Evolutionary conservation across 148 eudicot genomes (phyloP), one percentile per base, ranked within the genome.

Genomic region (Bassia scoparia): DNA sequence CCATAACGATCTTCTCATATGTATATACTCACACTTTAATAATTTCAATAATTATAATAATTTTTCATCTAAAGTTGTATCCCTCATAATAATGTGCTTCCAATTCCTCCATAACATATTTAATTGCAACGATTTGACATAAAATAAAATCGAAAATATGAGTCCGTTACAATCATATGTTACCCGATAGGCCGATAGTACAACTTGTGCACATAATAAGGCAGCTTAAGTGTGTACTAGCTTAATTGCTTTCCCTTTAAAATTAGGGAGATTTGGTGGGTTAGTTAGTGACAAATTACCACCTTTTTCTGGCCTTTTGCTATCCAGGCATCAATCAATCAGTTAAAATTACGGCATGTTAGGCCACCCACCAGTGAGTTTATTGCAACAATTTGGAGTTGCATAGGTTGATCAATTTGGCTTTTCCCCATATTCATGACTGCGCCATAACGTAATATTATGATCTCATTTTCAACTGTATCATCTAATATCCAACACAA

Each of bases 291-390:
- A 74, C 63, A 65, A 66, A 65, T 59, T 59, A 68, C 35, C 48
- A 61, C 43, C 24, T 30, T 58, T 53, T 38, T 75, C 30, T 24
- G 33, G n/a, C 63, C 71, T 29, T 35, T 56, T 54, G 35, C 61
- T 20, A 44, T 71, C 71, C 67, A 65, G 33, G 29, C 67, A 72
- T 64, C 63, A 66, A 72, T 69, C 65, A 30, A 64, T 79, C 76
- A 70, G 76, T 58, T 63, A 61, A 31, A 38, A 31, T 43, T 37
- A 78, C 35, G 72, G 67, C 69, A 68, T 62, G 84, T 83, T 85
- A 80, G 88, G 88, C 84, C 84, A 85, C 80, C 88, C 78, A 85
- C 82, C 76, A 8, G 76, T 76, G 68, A 77, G 65, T 71, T 77
- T 61, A 76, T 70, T 62, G 41, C 73, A 59, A 59, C 44, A 1